phyloP scores from a whole-genome alignment of 768 basidiomycete genomes.

The Tulasnella sp. region DNA sequence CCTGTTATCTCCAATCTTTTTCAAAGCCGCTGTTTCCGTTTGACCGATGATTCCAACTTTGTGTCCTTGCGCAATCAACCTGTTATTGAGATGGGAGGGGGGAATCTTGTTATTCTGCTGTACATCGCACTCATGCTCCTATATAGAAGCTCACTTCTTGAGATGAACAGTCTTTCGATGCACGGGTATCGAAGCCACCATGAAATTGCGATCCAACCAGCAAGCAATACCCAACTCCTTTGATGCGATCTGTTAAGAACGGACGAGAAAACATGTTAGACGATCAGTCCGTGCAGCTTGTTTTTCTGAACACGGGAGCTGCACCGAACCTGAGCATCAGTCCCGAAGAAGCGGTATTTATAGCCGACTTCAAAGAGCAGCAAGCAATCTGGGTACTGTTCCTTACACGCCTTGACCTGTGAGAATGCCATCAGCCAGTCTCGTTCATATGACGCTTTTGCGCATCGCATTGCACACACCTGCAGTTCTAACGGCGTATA shows the following conservation, averaged over 20 bases:
- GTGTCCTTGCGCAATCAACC: constrained; percentile 71
- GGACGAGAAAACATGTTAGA: not conserved
- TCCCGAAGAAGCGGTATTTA: constrained; percentile 75
- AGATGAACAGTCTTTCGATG: constrained; percentile 46
- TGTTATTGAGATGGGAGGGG: constrained; percentile 32
- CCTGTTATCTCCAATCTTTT: constrained; percentile 75
- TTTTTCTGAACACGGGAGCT: not conserved
- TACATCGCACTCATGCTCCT: not conserved
- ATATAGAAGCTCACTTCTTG: constrained; percentile 29
- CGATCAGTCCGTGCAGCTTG: not conserved
- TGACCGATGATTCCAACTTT: constrained; percentile 78
- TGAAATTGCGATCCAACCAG: constrained; percentile 65
- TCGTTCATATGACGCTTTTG: too few species aligned
- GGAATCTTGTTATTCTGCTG: not conserved
- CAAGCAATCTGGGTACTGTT: constrained; percentile 36
- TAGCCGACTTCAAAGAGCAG: constrained; percentile 83
- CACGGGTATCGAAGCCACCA: constrained; percentile 68
- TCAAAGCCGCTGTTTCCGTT: constrained; percentile 82
- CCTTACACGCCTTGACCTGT: constrained; percentile 27
- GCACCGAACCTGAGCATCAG: constrained; percentile 66
- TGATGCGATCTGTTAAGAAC: constrained; percentile 56
- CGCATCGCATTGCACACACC: constrained; percentile 35
- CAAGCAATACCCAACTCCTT: constrained; percentile 75
- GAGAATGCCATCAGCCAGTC: not conserved
- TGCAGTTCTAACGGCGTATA: constrained; percentile 79